These are phyloP conservation scores for Phytophthora syringae DNA, from an alignment of 352 stramenopile species.

Conservation along the genomic window DNA sequence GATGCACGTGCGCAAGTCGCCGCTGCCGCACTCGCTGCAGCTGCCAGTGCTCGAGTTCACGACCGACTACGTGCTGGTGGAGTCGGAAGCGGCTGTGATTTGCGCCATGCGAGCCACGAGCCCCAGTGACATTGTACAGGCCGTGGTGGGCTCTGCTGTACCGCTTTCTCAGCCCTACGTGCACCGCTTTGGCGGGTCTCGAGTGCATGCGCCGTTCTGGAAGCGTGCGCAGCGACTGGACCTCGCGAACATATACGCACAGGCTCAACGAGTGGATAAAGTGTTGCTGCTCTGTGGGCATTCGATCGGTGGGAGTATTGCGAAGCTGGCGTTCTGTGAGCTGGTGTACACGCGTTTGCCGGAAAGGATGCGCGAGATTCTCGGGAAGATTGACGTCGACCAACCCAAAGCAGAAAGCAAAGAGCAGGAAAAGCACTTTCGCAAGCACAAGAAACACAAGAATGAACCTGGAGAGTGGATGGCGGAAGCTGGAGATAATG, in stretches of 20 bases:
- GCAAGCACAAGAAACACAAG: conserved; percentile 33
- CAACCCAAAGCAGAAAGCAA: conserved; percentile 40
- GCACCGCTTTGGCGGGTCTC: conserved; percentile 72
- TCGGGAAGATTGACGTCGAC: conserved; percentile 61
- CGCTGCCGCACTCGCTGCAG: conserved; percentile 66
- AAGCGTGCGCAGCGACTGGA: conserved; percentile 65
- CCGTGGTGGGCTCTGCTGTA: conserved; percentile 68
- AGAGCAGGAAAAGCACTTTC: conserved; percentile 29
- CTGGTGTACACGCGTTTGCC: conserved; percentile 72
- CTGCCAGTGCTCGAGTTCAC: conserved; percentile 63
- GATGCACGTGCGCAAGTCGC: conserved; percentile 64
- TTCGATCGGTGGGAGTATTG: conserved; percentile 80
- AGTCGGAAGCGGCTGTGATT: conserved; percentile 64
- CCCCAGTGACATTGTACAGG: conserved; percentile 65
- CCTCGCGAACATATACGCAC: conserved; percentile 46
- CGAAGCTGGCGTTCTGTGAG: conserved; percentile 73
- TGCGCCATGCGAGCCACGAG: conserved; percentile 71
- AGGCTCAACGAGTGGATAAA: conserved; percentile 52
- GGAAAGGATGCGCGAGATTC: conserved; percentile 33
- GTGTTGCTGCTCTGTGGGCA: conserved; percentile 77
- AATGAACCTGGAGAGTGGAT: conserved; percentile 26
- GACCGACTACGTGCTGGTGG: conserved; percentile 63
- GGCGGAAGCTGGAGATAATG: conserved; percentile 17
- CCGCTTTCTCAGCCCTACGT: conserved; percentile 70
- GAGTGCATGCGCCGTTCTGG: conserved; percentile 81